Conservation (phyloP, 805 yeast genomes). For the Lipomyces orientalis region DNA sequence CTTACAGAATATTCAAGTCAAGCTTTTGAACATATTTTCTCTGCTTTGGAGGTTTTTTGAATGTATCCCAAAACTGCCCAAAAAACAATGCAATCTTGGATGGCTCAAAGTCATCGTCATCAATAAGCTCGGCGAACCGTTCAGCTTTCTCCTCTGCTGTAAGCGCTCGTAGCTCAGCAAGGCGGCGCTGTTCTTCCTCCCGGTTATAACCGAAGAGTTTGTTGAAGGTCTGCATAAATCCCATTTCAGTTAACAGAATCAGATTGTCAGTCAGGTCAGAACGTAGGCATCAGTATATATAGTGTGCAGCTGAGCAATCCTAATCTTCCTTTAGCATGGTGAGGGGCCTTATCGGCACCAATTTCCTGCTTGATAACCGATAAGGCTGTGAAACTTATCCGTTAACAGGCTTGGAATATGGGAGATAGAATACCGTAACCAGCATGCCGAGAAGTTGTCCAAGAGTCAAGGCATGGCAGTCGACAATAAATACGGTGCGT, state of each 20-base stretch:
- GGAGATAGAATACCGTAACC: too few relatives aligned
- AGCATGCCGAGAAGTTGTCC: too few relatives aligned
- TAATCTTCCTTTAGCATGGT: too few relatives aligned
- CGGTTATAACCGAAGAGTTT: slow-evolving; percentile 6
- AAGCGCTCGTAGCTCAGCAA: slow-evolving; percentile 3
- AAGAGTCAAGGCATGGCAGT: too few relatives aligned
- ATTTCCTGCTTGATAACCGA: too few relatives aligned
- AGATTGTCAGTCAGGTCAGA: too few relatives aligned
- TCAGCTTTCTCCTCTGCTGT: slow-evolving; percentile 11
- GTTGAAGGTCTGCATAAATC: neutral
- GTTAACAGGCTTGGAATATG: too few relatives aligned
- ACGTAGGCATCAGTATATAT: too few relatives aligned
- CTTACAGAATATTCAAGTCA: slow-evolving; percentile 27
- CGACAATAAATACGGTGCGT: too few relatives aligned
- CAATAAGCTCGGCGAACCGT: slow-evolving; percentile 24
- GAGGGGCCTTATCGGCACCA: too few relatives aligned
- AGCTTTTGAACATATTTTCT: slow-evolving; percentile 33
- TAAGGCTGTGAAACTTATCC: too few relatives aligned
- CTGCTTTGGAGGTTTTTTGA: slow-evolving; percentile 28
- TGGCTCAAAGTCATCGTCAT: slow-evolving; percentile 20
- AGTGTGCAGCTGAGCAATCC: too few relatives aligned
- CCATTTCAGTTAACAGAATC: neutral
- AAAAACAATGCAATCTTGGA: slow-evolving; percentile 13
- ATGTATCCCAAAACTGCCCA: slow-evolving; percentile 36
- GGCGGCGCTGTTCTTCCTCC: slow-evolving; percentile 6